phyloP scores from a whole-genome alignment of 441 rosid species.

The Gossypium aridum region DNA sequence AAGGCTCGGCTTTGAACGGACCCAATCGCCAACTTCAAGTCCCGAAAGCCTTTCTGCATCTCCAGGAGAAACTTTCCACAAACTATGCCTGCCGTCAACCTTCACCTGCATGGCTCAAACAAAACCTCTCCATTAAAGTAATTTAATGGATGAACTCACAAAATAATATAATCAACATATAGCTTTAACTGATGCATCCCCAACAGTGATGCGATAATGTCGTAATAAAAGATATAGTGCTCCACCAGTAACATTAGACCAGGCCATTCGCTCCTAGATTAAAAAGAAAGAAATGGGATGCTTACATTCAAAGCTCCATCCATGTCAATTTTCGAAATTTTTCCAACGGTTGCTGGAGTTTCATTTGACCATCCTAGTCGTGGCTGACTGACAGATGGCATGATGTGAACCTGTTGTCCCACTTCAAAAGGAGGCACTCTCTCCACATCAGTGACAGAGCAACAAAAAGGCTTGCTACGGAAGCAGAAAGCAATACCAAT shows the following conservation, averaged over 20 bases:
- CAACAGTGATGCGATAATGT: background rate
- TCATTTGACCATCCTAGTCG: conserved; percentile 98
- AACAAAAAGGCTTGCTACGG: conserved; percentile 83
- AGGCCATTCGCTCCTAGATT: background rate
- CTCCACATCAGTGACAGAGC: conserved; percentile 95
- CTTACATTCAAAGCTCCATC: conserved; percentile 97
- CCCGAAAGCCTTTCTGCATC: conserved; percentile 98
- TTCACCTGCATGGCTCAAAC: conserved; percentile 46
- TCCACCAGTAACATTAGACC: background rate
- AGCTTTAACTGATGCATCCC: background rate
- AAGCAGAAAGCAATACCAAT: conserved; percentile 94
- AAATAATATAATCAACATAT: too few relatives aligned
- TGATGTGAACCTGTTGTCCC: conserved; percentile 83
- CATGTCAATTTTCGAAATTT: conserved; percentile 84
- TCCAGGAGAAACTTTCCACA: conserved; percentile 96
- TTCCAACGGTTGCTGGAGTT: conserved; percentile 90
- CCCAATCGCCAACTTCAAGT: conserved; percentile 99
- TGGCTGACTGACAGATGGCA: conserved; percentile 83
- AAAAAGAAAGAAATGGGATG: background rate
- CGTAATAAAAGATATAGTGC: background rate
- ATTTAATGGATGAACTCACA: too few relatives aligned
- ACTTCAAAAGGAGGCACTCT: conserved; percentile 85
- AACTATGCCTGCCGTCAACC: conserved; percentile 71
- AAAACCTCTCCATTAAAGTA: background rate
- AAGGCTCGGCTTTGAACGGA: conserved; percentile 83